Evolutionary conservation across 768 basidiomycete species (phyloP), one percentile per base, ranked within the genome.

Genomic region (Mrakia gelida): DNA sequence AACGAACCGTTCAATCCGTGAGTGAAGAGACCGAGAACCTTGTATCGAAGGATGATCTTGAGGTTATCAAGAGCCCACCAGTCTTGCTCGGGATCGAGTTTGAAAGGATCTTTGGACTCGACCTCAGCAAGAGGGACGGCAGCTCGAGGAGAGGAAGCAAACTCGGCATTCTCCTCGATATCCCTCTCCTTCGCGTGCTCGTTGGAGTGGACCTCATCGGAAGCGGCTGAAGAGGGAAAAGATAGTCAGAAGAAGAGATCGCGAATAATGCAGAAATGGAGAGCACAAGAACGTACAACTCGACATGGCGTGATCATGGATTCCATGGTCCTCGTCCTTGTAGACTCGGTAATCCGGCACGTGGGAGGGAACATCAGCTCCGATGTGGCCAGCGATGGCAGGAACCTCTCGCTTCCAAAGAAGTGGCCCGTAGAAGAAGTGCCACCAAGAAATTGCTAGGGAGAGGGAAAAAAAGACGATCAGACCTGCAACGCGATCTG

Each of bases 371-470:
- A n/a, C 71, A 16, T 79, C 28, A 41, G 76, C 81, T 10, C 65
- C 75, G 45, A 78, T 56, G 0, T 75, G 76, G 1, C 80, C 82
- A n/a, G 83, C 83, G 52, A 83, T 83, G 16, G 81, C 82, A 2
- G 85, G 85, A 8, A 84, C 80, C 68, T 80, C 79, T 68, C 86
- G 82, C 38, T 80, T 81, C 84, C 85, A 86, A 13, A 86, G 83
- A 11, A 84, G 73, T 8, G 86, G 86, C 11, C 86, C 86, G 75
- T 82, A 81, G 84, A 86, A 84, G 82, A 86, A 85, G 81, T 86
- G 85, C 81, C 83, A 85, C 78, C 80, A 86, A 75, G 82, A 80
- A 61, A 86, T 75, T 63, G 85, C 80, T 80, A 77, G 11, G 52
- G 15, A 49, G 26, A n/a, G 52, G 15, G 34, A 26, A 0, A 16